Percentiles rank a stretch among this genome's conserved stretches.
phyloP scores from a whole-genome alignment of 192 early-diverging fungal species.

The Paraglomus occultum region DNA sequence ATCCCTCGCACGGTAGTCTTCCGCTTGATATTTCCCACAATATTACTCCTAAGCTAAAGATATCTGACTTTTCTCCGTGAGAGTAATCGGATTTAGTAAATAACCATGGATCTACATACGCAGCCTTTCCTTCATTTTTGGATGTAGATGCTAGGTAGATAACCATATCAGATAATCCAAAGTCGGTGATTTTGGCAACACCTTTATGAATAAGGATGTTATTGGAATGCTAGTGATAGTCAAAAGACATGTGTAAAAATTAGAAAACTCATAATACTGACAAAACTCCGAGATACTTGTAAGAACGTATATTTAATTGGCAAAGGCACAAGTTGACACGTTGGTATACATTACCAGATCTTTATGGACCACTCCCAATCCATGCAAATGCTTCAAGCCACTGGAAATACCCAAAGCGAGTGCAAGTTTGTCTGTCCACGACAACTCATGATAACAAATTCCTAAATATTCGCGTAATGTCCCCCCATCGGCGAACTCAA shows the following conservation, averaged over 20 bases:
- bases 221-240: slow-evolving; percentile 9
- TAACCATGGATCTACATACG: slow-evolving; percentile 6
- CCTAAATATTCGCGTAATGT: slow-evolving; percentile 11
- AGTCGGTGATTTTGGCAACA: slow-evolving; percentile 6
- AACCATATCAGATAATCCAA: slow-evolving; percentile 7
- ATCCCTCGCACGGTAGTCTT: slow-evolving; percentile 12
- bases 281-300: no score
- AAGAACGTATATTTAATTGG: neutral
- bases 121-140: neutral
- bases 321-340: neutral
- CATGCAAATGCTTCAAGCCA: neutral
- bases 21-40: slow-evolving; percentile 46
- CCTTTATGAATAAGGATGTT: slow-evolving; percentile 13
- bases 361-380: neutral
- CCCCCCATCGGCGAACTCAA: slow-evolving; percentile 7
- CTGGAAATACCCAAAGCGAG: slow-evolving; percentile 4
- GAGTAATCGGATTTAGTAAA: neutral
- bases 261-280: no score
- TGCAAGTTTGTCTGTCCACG: slow-evolving; percentile 1
- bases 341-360: slow-evolving; percentile 18
- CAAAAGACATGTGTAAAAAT: neutral
- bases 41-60: slow-evolving; percentile 45
- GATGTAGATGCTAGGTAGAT: neutral
- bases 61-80: slow-evolving; percentile 37
- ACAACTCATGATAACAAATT: neutral